Conservation (phyloP, 345 rosid species). For the Eucalyptus shirleyi region DNA sequence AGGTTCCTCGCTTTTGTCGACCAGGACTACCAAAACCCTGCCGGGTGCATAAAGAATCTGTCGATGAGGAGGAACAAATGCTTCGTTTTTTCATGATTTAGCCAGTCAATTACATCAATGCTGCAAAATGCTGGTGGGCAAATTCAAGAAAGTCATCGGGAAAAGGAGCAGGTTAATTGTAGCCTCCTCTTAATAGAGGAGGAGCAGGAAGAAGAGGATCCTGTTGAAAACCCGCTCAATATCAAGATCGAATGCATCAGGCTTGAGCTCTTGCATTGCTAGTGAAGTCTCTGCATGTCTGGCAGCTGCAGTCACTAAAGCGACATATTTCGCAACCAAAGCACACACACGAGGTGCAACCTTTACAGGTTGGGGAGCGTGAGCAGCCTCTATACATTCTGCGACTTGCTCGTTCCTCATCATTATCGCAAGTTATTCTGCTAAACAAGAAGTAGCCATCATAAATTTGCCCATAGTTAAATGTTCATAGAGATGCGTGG, state of each 20-base stretch:
- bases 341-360: constrained; percentile 97
- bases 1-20: background rate
- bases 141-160: background rate
- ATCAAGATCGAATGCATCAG: background rate
- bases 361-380: constrained; percentile 76
- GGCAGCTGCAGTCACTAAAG: constrained; percentile 87
- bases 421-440: constrained; percentile 68
- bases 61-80: background rate
- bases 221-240: background rate
- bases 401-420: constrained; percentile 65
- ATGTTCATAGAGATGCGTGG: background rate
- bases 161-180: background rate
- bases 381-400: constrained; percentile 81
- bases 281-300: constrained; percentile 85
- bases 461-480: background rate
- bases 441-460: background rate
- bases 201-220: background rate
- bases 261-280: constrained; percentile 42
- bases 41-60: background rate
- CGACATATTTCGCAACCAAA: constrained; percentile 89
- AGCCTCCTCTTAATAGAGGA: background rate
- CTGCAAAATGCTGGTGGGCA: background rate
- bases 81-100: background rate
- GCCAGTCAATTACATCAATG: background rate
- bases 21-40: background rate